Evolutionary conservation across 73 alveolate genomes (phyloP), one percentile per base, ranked within the genome.

Genomic region (Breviolum minutum): DNA sequence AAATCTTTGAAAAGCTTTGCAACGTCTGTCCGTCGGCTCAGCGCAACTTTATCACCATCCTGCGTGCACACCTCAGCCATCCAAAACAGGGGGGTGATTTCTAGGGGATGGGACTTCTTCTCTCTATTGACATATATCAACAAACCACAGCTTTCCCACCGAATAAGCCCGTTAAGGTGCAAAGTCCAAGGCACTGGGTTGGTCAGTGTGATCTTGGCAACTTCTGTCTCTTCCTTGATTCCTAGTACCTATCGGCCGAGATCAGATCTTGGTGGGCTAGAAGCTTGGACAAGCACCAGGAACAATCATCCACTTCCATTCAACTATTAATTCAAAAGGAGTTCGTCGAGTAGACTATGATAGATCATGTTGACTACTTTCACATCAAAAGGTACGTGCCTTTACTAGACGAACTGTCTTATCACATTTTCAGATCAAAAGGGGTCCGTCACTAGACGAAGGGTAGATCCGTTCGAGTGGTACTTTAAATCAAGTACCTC

Each of bases 41-140:
- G 95, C 64, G 99, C 99, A 30, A 99, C 99, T 99, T 99, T 99
- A 87, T 99, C 99, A 95, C 99, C 99, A 88, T 99, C 99, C 97
- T 99, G 99, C 9, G 99, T 99, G 97, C 99, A 99, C 68, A 99
- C 96, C 96, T 89, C 66, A n/a, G 74, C 71, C 30, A 40, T 40
- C 54, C 54, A 40, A 40, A 40, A 40, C 54, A 40, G 54, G 54
- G 54, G 54, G 54, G 54, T 29, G 9, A 69, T 27, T 16, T 48
- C 20, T 26, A 22, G 30, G 7, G 70, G 30, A 2, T 29, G 29
- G 69, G 48, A 82, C 71, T 19, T n/a, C 7, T 20, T 24, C 63
- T 12, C 8, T 61, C 27, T 27, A 54, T 19, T 26, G n/a, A 54
- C 26, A 30, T 30, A 27, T 64, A 26, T 30, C 80, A 27, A 1